Conservation (phyloP, 306 rosid genomes). For the Rosa chinensis region DNA sequence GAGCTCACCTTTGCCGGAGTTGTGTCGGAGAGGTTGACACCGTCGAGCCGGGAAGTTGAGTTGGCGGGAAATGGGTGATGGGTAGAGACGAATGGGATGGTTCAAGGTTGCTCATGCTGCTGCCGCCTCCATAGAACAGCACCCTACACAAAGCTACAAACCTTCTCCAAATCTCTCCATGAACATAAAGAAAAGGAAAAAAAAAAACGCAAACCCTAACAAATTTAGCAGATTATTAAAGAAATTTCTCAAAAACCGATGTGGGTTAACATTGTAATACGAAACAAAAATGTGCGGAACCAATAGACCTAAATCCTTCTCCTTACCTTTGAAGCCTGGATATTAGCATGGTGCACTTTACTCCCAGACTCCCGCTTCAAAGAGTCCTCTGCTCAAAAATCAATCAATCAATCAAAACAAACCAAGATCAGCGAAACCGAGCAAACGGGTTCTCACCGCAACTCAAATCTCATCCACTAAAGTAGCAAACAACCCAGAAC, state of each 20-base stretch:
- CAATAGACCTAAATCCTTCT: not conserved
- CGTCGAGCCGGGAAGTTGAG: too few relatives aligned
- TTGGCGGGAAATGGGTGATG: too few relatives aligned
- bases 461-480: not conserved
- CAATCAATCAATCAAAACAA: slow-evolving; percentile 2
- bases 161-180: not conserved
- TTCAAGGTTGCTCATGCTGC: too few relatives aligned
- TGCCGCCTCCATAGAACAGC: not conserved
- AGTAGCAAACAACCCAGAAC: not conserved
- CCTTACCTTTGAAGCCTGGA: slow-evolving; percentile 87
- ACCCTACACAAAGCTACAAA: not conserved
- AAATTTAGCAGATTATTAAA: not conserved
- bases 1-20: too few relatives aligned
- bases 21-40: too few relatives aligned
- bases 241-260: not conserved
- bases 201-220: not conserved
- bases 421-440: slow-evolving; percentile 1
- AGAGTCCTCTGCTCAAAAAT: slow-evolving; percentile 68
- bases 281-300: not conserved
- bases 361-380: slow-evolving; percentile 90
- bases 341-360: slow-evolving; percentile 87
- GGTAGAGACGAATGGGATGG: too few relatives aligned
- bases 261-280: not conserved
- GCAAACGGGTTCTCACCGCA: not conserved
- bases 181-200: not conserved